Evolutionary conservation across 2,329 filamentous ascomycete genomes (phyloP).

Genomic region (Zymoseptoria pseudotritici): DNA sequence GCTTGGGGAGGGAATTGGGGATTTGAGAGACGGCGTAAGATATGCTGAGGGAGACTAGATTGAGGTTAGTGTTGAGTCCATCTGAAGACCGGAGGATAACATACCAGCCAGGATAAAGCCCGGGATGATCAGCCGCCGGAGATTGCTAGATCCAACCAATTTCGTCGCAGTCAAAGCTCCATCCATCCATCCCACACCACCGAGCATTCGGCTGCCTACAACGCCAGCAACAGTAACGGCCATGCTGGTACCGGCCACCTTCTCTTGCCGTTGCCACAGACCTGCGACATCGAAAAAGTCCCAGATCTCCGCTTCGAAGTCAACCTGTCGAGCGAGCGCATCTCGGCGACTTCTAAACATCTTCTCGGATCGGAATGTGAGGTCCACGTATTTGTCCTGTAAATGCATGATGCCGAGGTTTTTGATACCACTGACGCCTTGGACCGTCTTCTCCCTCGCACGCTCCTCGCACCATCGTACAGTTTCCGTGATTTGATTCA

Average conservation of each 20-base stretch:
- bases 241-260: constrained; percentile 88
- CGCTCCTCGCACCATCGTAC: constrained; percentile 77
- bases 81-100: constrained; percentile 26
- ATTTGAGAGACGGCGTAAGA: constrained; percentile 82
- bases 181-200: constrained; percentile 82
- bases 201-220: constrained; percentile 71
- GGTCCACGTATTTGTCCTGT: constrained; percentile 75
- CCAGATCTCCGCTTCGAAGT: constrained; percentile 78
- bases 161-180: constrained; percentile 75
- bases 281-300: constrained; percentile 89
- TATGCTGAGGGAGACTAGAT: constrained; percentile 61
- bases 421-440: constrained; percentile 80
- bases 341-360: constrained; percentile 89
- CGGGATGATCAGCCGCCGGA: constrained; percentile 73
- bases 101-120: constrained; percentile 71
- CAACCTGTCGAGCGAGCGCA: constrained; percentile 71
- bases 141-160: constrained; percentile 70
- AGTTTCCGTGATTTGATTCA: constrained; percentile 74
- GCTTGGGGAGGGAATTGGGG: constrained; percentile 77
- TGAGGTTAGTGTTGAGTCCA: constrained; percentile 27
- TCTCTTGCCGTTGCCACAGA: constrained; percentile 84
- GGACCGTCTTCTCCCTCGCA: constrained; percentile 68
- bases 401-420: constrained; percentile 81
- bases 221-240: constrained; percentile 86
- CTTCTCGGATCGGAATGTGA: constrained; percentile 81